These are phyloP conservation scores for Candida tibetensis DNA, from an alignment of 805 yeast genomes.

Conservation along the genomic window DNA sequence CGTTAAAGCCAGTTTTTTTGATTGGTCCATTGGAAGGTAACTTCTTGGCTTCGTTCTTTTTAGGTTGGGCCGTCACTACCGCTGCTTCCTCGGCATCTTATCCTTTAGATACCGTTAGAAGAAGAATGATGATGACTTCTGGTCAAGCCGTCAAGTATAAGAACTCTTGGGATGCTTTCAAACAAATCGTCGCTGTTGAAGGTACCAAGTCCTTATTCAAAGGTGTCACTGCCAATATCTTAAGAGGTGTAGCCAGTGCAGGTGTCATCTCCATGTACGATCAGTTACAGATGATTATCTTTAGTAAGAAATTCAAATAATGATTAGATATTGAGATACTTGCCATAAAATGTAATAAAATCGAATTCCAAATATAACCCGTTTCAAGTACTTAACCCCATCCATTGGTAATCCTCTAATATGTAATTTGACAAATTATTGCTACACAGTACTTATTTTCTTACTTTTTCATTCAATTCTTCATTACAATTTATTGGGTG, in stretches of 20 bases:
- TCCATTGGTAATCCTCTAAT: no score
- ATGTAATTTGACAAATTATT: no score
- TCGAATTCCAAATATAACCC: no score
- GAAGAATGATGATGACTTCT: slow-evolving; percentile 99
- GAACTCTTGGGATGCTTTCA: slow-evolving; percentile 93
- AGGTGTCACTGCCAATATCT: slow-evolving; percentile 99
- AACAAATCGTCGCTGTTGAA: slow-evolving; percentile 90
- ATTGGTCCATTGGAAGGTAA: slow-evolving; percentile 93
- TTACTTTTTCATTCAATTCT: no score
- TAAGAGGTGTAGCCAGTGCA: slow-evolving; percentile 99
- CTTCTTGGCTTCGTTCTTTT: slow-evolving; percentile 91
- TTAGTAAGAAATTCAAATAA: slow-evolving; percentile 92
- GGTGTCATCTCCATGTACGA: slow-evolving; percentile 98
- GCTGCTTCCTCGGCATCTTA: slow-evolving; percentile 98
- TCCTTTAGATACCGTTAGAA: slow-evolving; percentile 98
- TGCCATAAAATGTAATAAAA: not conserved
- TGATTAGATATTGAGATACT: not conserved
- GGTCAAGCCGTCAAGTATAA: slow-evolving; percentile 97
- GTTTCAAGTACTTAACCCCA: no score
- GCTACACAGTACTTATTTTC: no score
- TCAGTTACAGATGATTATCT: slow-evolving; percentile 89
- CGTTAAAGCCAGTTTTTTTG: slow-evolving; percentile 90
- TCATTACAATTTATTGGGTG: no score
- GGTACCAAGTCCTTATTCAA: slow-evolving; percentile 92
- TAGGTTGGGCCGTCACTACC: slow-evolving; percentile 98